Base-by-base conservation (phyloP, 2,329 filamentous ascomycete species). In the Intubia oerlemansii region DNA sequence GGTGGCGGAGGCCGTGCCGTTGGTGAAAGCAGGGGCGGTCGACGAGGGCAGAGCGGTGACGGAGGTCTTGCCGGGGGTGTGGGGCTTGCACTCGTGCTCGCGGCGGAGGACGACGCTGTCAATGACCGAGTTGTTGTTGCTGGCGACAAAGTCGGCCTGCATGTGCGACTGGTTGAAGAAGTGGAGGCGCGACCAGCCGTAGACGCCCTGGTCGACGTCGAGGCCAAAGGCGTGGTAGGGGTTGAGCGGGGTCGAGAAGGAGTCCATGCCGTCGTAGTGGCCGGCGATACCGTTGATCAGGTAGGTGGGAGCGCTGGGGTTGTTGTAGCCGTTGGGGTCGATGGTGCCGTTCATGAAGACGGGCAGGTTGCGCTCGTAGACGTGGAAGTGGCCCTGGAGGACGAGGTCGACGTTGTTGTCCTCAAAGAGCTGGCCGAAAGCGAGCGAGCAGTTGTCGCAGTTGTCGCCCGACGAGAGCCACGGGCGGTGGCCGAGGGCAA, bases 401-500 rank as follows among this genome's bases (percentile, higher is more conserved):
- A 28, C 29, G 4, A 38, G 9, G 31, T 40, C 39, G 22, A 41
- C 38, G 2, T 22, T 14, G 30, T 38, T 28, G 17, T 33, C 10
- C 5, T 32, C 13, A 10, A 41, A 22, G 5, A 39, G 7, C 2
- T 27, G 13, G 21, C 31, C 32, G 14, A 39, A 39, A 5, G 24
- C 36, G 7, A 16, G 8, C 0, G 16, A 18, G 34, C 36, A 34
- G 25, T 25, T 30, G 15, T 8, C 10, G 29, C 32, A 34, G 20
- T 20, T 26, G 18, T 24, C 21, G 13, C 34, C 28, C 9, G 26
- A 25, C 4, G 34, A 48, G 42, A 58, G 61, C 51, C 61, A 58
- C 16, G 54, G 57, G 12, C 53, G 51, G 41, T 59, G 57, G 39
- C 47, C 49, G 48, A 56, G 58, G 36, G 50, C 53, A 25, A 59